A percentile compares a stretch with the other conserved stretches of the same genome.
Evolutionary conservation across 139 green algal genomes (phyloP).

Genomic region (Spirogloea muscicola): DNA sequence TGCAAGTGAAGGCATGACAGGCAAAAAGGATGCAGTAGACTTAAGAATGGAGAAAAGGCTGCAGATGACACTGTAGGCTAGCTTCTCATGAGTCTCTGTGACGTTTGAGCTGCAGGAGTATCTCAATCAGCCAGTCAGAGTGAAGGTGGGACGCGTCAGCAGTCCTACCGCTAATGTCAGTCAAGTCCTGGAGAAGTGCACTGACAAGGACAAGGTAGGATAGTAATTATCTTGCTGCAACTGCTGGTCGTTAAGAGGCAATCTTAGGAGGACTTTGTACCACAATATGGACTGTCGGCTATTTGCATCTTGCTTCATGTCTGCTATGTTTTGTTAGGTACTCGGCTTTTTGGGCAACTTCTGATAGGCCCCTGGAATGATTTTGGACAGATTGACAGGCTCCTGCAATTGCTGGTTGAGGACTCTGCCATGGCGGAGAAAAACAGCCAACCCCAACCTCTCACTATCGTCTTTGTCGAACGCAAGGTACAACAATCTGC

Average conservation of each 20-base stretch:
- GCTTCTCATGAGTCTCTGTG: neutral
- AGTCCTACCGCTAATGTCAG: conserved; percentile 74
- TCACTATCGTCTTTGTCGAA: conserved; percentile 87
- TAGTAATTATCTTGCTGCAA: no score
- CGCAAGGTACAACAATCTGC: conserved; percentile 59
- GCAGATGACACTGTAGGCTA: no score
- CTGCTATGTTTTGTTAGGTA: no score
- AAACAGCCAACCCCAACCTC: conserved; percentile 57
- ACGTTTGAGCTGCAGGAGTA: conserved; percentile 45
- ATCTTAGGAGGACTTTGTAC: no score
- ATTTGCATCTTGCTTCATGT: no score
- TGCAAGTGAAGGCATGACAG: no score
- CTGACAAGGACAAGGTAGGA: conserved; percentile 64
- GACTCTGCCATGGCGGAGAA: conserved; percentile 50
- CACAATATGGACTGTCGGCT: no score
- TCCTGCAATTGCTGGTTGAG: conserved; percentile 61
- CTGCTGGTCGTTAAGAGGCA: no score
- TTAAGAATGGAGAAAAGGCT: no score
- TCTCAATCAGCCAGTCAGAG: conserved; percentile 54
- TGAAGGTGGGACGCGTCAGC: conserved; percentile 67
- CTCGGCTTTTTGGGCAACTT: no score
- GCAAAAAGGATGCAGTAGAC: no score
- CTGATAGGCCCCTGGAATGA: no score
- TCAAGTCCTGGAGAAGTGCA: conserved; percentile 68
- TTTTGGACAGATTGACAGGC: conserved; percentile 58